Conservation (phyloP, 1,139 yeast genomes). For the Saccharomyces hybrid region DNA sequence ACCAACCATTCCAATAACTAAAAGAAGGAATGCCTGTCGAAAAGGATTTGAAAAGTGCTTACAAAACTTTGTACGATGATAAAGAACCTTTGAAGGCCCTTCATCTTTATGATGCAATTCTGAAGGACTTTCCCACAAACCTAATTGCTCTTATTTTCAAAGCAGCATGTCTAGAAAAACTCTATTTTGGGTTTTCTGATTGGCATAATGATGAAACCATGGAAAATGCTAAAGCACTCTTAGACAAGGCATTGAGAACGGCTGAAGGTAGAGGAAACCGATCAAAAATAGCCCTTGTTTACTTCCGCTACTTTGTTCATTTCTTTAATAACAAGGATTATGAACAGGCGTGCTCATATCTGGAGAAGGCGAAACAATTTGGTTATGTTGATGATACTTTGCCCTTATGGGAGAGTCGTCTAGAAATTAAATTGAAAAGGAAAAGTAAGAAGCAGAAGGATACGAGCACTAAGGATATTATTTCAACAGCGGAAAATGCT, state of each 20-base stretch:
- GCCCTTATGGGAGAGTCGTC: slow-evolving; percentile 46
- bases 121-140: slow-evolving; percentile 39
- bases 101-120: slow-evolving; percentile 29
- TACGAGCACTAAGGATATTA: neutral
- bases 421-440: slow-evolving; percentile 32
- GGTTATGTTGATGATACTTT: slow-evolving; percentile 42
- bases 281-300: slow-evolving; percentile 48
- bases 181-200: slow-evolving; percentile 27
- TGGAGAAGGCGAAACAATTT: slow-evolving; percentile 43
- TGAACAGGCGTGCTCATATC: slow-evolving; percentile 42
- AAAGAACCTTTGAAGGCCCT: slow-evolving; percentile 37
- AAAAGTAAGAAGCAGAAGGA: slow-evolving; percentile 6
- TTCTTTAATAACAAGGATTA: slow-evolving; percentile 42
- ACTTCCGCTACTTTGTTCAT: slow-evolving; percentile 52
- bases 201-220: slow-evolving; percentile 36
- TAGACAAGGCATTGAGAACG: slow-evolving; percentile 47
- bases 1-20: neutral
- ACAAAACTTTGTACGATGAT: slow-evolving; percentile 32
- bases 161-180: slow-evolving; percentile 50
- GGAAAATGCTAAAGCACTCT: slow-evolving; percentile 45
- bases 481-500: neutral
- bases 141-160: slow-evolving; percentile 47
- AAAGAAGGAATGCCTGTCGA: slow-evolving; percentile 23
- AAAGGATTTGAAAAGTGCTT: slow-evolving; percentile 23
- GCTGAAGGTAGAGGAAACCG: slow-evolving; percentile 49